phyloP scores from a whole-genome alignment of 345 rosid genomes.

The Citrus medica region DNA sequence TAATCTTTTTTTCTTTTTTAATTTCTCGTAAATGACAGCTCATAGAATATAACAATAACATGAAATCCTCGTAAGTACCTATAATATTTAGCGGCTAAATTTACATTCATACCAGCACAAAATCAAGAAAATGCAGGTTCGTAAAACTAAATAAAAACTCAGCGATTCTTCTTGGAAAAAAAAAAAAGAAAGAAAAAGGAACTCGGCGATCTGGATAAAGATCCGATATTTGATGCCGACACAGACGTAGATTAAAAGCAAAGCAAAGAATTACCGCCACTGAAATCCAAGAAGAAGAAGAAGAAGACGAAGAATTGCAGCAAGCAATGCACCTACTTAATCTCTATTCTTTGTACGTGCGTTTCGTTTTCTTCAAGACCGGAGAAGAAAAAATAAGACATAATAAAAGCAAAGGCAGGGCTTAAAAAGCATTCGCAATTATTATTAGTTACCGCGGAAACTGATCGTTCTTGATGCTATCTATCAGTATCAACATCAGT shows the following conservation, averaged over 20 bases:
- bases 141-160: not conserved
- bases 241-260: slow-evolving; percentile 56
- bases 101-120: slow-evolving; percentile 30
- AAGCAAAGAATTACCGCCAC: slow-evolving; percentile 43
- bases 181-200: not conserved
- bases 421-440: not conserved
- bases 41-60: not conserved
- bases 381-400: not conserved
- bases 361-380: slow-evolving; percentile 4
- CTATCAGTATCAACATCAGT: not conserved
- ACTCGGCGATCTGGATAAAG: slow-evolving; percentile 26
- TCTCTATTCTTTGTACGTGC: not conserved
- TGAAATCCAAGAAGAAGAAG: slow-evolving; percentile 18
- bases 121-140: slow-evolving; percentile 27
- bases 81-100: not conserved
- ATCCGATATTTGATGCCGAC: slow-evolving; percentile 20
- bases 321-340: not conserved
- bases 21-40: not conserved
- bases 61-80: not conserved
- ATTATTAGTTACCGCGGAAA: not conserved
- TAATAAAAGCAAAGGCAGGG: not conserved
- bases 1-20: not conserved
- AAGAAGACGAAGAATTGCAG: not conserved
- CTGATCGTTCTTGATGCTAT: not conserved
- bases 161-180: not conserved